These are phyloP conservation scores for Bisporella sp. DNA, from an alignment of 2,329 filamentous ascomycete genomes.

Conservation along the genomic window DNA sequence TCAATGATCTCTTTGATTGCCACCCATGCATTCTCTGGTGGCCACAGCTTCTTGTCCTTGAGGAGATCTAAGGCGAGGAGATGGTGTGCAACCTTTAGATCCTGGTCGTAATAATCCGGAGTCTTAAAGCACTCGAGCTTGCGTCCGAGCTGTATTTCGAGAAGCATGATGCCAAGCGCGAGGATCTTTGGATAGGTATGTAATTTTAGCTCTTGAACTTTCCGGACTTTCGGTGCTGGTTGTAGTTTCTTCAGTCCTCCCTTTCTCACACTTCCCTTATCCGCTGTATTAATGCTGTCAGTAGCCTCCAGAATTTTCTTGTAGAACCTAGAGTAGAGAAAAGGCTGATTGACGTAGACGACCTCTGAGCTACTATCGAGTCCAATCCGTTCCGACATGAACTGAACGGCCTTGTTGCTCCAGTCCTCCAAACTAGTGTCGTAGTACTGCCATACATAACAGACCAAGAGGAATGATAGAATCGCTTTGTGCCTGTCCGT, in stretches of 20 bases:
- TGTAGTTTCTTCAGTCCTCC: too few relatives aligned
- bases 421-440: slow-evolving; percentile 1
- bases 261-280: too few relatives aligned
- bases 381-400: slow-evolving; percentile 2
- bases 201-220: slow-evolving; percentile 1
- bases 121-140: too few relatives aligned
- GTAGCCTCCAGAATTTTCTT: too few relatives aligned
- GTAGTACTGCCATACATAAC: slow-evolving; percentile 2
- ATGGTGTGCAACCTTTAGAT: too few relatives aligned
- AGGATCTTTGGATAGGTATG: slow-evolving; percentile 13
- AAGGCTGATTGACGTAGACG: slow-evolving; percentile 2
- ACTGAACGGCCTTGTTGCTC: slow-evolving; percentile 2
- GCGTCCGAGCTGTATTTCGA: slow-evolving; percentile 10
- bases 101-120: too few relatives aligned
- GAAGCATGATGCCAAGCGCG: slow-evolving; percentile 14
- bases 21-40: too few relatives aligned
- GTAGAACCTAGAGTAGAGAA: slow-evolving; percentile 1
- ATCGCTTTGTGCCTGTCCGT: not conserved
- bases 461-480: slow-evolving; percentile 1
- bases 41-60: too few relatives aligned
- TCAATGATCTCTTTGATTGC: too few relatives aligned
- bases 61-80: too few relatives aligned
- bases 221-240: too few relatives aligned
- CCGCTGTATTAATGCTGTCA: too few relatives aligned
- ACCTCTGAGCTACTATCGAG: not conserved